Evolutionary conservation across 1,284 basidiomycete genomes (phyloP), one percentile per base, ranked within the genome.

Genomic region (Puccinia triticina): DNA sequence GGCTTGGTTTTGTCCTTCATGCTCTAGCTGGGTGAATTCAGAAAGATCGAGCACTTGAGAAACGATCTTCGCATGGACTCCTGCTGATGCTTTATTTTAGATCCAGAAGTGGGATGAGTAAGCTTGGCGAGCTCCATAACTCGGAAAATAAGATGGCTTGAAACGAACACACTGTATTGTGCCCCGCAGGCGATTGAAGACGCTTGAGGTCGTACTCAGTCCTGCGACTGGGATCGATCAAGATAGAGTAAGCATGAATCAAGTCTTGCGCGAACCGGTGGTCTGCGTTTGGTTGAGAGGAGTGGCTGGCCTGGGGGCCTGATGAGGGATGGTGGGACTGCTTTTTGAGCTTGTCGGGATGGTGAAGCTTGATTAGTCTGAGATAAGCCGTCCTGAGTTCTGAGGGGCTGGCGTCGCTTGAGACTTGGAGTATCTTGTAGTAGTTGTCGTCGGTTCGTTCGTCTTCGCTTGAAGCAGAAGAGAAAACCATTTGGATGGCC

Each of bases 21-120:
- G 8, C 16, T 61, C 61, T 1, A 67, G n/a, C n/a, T 69, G 57
- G 1, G 64, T 78, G 76, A 78, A 78, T 67, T 78, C 76, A 1
- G 76, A 78, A 7, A 78, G 76, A 53, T 78, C 76, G 8, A 78
- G 43, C 11, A 66, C 66, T 53, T 78, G 76, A 10, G 76, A 78
- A 21, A 78, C 46, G 50, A 78, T 78, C 18, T 50, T 61, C 12
- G 46, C 1, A 21, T 40, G n/a, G 14, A 21, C 7, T 29, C 5
- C 3, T 48, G 32, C 43, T 46, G 37, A 77, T 32, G 57, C 59
- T 61, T 5, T 26, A 26, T 43, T 43, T 5, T 26, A 12, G 3
- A 61, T 59, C 43, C 26, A n/a, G 50, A 34, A 34, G 1, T 16
- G 57, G 29, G 50, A 23, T 61, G 3, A 2, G 18, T 76, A 32